phyloP scores from a whole-genome alignment of 345 rosid genomes.

The Litchi chinensis region DNA sequence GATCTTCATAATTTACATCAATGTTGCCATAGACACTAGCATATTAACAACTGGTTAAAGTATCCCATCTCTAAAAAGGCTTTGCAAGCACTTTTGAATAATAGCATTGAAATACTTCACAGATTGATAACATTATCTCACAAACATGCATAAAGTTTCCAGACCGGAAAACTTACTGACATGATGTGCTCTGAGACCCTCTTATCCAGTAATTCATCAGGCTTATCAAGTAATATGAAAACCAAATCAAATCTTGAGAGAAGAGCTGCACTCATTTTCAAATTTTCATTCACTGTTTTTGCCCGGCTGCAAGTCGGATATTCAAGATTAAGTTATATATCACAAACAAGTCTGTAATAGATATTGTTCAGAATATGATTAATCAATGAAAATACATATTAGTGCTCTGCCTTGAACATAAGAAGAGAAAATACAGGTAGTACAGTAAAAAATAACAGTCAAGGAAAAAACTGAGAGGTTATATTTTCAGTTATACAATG shows the following conservation, averaged over 20 bases:
- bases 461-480: neutral
- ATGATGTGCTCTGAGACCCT: slow-evolving; percentile 92
- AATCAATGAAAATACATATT: neutral
- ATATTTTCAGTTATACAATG: neutral
- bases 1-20: neutral
- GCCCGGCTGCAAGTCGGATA: slow-evolving; percentile 84
- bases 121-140: neutral
- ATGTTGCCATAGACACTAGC: neutral
- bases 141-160: slow-evolving; percentile 23
- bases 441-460: neutral
- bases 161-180: slow-evolving; percentile 67
- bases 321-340: slow-evolving; percentile 17
- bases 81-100: neutral
- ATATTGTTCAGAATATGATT: neutral
- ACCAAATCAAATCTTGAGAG: slow-evolving; percentile 97
- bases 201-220: slow-evolving; percentile 90
- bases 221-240: slow-evolving; percentile 95
- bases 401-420: neutral
- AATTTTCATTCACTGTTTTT: slow-evolving; percentile 95
- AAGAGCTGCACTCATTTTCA: slow-evolving; percentile 95
- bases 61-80: neutral
- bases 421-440: slow-evolving; percentile 7
- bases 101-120: neutral
- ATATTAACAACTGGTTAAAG: neutral
- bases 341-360: neutral